These are phyloP conservation scores for Saccharomyces hybrid DNA, from an alignment of 1,139 yeast genomes.

Conservation along the genomic window DNA sequence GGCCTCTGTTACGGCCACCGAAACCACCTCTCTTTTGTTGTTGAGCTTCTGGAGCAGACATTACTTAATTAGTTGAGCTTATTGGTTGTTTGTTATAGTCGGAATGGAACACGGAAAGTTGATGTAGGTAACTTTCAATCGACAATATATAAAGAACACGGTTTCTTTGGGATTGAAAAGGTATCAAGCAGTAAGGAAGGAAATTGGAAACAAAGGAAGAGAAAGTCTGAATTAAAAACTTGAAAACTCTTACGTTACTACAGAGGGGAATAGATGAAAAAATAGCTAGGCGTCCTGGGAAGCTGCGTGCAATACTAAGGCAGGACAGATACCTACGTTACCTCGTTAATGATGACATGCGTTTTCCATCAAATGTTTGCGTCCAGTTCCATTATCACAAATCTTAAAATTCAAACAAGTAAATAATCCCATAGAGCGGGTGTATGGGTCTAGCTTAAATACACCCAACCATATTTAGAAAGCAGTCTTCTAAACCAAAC, in stretches of 20 bases:
- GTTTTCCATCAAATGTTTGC: neutral
- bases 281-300: neutral
- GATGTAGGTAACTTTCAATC: conserved; percentile 87
- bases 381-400: neutral
- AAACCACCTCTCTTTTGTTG: conserved; percentile 51
- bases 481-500: neutral
- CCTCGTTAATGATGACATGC: neutral
- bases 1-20: conserved; percentile 63
- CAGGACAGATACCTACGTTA: neutral
- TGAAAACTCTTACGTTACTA: neutral
- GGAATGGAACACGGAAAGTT: conserved; percentile 90
- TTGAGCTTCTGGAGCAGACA: conserved; percentile 51
- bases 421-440: neutral
- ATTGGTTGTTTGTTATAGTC: conserved; percentile 37
- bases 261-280: neutral
- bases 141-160: conserved; percentile 36
- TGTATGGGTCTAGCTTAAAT: neutral
- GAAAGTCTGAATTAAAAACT: neutral
- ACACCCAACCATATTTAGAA: neutral
- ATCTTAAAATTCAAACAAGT: neutral
- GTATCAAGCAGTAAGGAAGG: neutral
- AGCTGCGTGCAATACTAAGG: neutral
- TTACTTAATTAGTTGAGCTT: conserved; percentile 27
- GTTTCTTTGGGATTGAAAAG: neutral
- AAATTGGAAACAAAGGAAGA: neutral